Base-by-base conservation (phyloP, 768 basidiomycete genomes). In the Rhizopogon vesiculosus region DNA sequence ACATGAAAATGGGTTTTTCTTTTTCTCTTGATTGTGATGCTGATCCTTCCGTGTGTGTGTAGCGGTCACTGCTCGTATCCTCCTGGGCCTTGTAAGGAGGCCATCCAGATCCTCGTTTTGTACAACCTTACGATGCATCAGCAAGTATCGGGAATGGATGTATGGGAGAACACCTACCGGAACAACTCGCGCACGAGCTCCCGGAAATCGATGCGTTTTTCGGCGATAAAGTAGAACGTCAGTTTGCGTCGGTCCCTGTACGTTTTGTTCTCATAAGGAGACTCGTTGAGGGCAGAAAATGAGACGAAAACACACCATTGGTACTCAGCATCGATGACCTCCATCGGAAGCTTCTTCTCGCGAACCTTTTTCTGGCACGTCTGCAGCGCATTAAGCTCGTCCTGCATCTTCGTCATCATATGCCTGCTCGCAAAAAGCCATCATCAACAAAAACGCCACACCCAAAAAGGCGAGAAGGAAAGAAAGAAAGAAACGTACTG, bases 241-340 rank as follows among this genome's bases (percentile, higher is more conserved):
- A 99, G 74, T 75, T 98, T 98, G 69, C 94, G 91, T 56, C 96
- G 90, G 72, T 99, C 96, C 93, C 93, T 94, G 62, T 19, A 49
- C 10, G 35, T 38, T 38, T 33, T 33, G 9, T 33, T 13, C 1
- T 25, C 51, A 12, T 59, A 38, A 50, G 33, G 42, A 43, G 58
- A 31, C 28, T 19, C 54, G 38, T 31, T 43, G 22, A 19, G 52
- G 7, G 7, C 18, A 41, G 49, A 42, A 25, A 25, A 53, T 3
- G 28, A 19, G 15, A 54, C 44, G 1, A 13, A 39, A 25, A 74
- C 88, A 29, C 55, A 94, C 94, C 94, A 98, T 68, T 99, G 96
- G 75, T 95, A 99, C 73, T 98, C 96, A 33, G 95, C 96, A 71
- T 98, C 96, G 48, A 97, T 86, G 56, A 99, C 94, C 71, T 98